Evolutionary conservation across 2,329 filamentous ascomycete genomes (phyloP), one percentile per base, ranked within the genome.

Genomic region (Penicillium occitanis): DNA sequence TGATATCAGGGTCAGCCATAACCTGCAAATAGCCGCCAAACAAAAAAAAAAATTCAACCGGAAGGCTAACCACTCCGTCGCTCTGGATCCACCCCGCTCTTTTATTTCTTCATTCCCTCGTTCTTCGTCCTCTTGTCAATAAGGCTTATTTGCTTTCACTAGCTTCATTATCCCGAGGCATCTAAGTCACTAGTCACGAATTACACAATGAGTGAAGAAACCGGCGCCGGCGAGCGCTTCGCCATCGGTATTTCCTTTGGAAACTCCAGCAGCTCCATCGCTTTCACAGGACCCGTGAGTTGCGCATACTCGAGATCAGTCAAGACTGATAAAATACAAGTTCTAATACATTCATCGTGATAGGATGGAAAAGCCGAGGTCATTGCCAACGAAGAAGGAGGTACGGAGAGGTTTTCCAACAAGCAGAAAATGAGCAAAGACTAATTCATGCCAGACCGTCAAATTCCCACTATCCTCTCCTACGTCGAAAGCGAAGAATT

Each of bases 381-480:
- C 70, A 98, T 99, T 82, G 95, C 95, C 76, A 98, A 99, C 82
- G 95, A 98, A 84, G 95, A 98, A 77, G 95, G 95, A 85, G 92
- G 92, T 93, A 78, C 76, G 88, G 81, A 64, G 53, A 51, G 11
- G 11, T 53, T 22, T 28, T 51, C 61, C 35, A 63, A 14, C 37
- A 6, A n/a, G 14, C 7, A 60, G 25, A 46, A 42, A 22, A 30
- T 11, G 28, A 28, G 5, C 57, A 30, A 3, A 50, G 25, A 50
- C 63, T 65, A 28, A 65, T 53, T n/a, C 22, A 57, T 66, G 66
- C 13, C 71, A 94, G 95, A 99, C 82, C 93, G 95, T 79, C 94
- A 98, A 80, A 99, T 99, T 71, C 95, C 95, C 71, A 92, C 93
- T 51, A 88, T 96, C 73, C 85, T 99, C 73, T 97, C 95, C 44